Evolutionary conservation across 305 asterid species (phyloP), one percentile per base, ranked within the genome.

Genomic region (Fraxinus platypoda): DNA sequence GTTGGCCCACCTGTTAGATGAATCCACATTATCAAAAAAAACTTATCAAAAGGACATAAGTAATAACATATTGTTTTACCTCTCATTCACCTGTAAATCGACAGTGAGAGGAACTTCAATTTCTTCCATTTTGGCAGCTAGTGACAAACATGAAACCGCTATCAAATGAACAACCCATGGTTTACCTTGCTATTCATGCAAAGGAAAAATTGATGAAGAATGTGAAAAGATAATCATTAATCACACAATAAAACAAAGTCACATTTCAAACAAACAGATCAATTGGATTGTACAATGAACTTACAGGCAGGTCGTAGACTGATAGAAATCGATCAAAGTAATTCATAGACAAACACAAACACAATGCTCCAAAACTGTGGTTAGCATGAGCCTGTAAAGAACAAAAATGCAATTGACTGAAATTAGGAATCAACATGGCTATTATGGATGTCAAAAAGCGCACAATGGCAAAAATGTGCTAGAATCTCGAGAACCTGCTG

Each of bases 41-140:
- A 35, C 3, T 3, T 59, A 59, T 6, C 28, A 59, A 23, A 59
- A 59, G 70, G 70, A 59, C 30, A 7, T 8, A 21, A 6, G 1
- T 59, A 3, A 21, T 8, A 59, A 8, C 26, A 2, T 6, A 23
- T 6, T 19, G 28, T 59, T 11, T 19, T 21, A 59, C 12, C 30
- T 59, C 64, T 59, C 12, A 21, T 81, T 88, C 82, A 94, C 97
- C 98, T 95, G 98, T 73, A 95, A 80, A 75, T 91, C 89, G 12
- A 87, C 82, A 15, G 87, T 37, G 17, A 82, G 74, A 37, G 95
- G 97, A 25, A 90, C 89, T 23, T 85, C 33, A 76, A 90, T 88
- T 89, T 93, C 98, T n/a, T 92, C 97, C 84, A 95, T 57, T 85
- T 95, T 95, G 83, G 92, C 92, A 13, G 97, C 97, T 62, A 93